Conservation (phyloP, 176 grass and related monocot species). For the Avena sativa region DNA sequence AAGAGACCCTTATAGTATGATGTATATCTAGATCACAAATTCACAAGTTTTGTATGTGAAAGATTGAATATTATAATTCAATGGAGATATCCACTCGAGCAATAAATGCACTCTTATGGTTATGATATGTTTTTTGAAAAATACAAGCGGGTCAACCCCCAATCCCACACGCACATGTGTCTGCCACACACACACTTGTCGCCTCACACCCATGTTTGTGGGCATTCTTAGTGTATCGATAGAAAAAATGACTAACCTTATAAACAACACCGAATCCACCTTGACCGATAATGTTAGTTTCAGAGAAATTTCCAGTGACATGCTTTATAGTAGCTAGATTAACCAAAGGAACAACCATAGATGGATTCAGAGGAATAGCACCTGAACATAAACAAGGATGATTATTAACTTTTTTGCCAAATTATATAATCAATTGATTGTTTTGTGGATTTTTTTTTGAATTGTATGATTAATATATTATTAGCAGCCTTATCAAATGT, state of each 20-base stretch:
- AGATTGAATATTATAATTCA: background rate
- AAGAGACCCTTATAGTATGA: background rate
- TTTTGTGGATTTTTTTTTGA: no score
- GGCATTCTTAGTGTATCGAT: background rate
- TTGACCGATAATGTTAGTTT: slow-evolving; percentile 24
- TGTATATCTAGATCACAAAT: background rate
- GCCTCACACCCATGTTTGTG: background rate
- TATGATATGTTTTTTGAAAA: background rate
- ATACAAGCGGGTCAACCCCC: background rate
- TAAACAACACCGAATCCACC: slow-evolving; percentile 41
- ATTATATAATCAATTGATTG: no score
- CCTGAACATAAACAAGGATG: background rate
- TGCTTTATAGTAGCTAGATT: background rate
- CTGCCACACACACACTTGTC: background rate
- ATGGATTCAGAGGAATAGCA: background rate
- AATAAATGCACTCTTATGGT: no score
- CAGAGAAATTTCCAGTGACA: slow-evolving; percentile 33
- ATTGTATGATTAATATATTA: no score
- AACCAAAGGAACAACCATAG: slow-evolving; percentile 8
- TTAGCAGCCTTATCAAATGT: no score
- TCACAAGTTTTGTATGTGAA: background rate
- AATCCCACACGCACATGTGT: no score
- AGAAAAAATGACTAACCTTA: background rate
- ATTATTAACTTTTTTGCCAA: background rate
- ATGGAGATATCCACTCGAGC: no score